Evolutionary conservation across 768 basidiomycete species (phyloP).

Genomic region (Hortiboletus campestris): DNA sequence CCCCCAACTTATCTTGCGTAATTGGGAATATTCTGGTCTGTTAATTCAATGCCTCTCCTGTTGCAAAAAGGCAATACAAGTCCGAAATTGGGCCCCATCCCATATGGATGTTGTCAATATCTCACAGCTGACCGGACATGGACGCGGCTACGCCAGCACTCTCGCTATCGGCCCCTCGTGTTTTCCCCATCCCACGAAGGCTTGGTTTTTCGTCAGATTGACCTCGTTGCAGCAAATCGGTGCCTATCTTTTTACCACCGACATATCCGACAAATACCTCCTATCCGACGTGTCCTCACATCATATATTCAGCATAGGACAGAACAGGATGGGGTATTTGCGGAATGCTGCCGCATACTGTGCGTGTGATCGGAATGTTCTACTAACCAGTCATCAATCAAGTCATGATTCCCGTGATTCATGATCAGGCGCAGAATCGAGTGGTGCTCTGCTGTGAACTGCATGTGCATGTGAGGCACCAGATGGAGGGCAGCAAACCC

Average conservation of each 20-base stretch:
- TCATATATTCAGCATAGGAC: background rate
- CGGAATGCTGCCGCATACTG: constrained; percentile 8
- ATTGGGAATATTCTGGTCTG: constrained; percentile 10
- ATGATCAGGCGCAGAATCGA: constrained; percentile 14
- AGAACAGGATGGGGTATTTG: constrained; percentile 4
- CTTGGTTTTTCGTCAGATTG: constrained; percentile 12
- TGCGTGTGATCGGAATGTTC: constrained; percentile 21
- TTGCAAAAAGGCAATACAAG: constrained; percentile 7
- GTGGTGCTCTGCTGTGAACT: constrained; percentile 22
- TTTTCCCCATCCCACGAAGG: constrained; percentile 17
- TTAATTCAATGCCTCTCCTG: constrained; percentile 12
- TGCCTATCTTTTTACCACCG: constrained; percentile 21
- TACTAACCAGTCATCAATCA: constrained; percentile 17
- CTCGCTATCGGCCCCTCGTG: constrained; percentile 14
- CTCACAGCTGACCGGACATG: constrained; percentile 12
- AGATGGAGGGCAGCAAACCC: constrained; percentile 8
- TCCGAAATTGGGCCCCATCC: constrained; percentile 1
- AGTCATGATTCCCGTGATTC: constrained; percentile 22
- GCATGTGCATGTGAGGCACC: constrained; percentile 20
- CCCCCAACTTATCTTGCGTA: constrained; percentile 19
- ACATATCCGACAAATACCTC: constrained; percentile 19
- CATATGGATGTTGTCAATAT: constrained; percentile 9
- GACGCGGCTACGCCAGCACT: background rate
- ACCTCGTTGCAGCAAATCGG: constrained; percentile 12
- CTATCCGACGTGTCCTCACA: constrained; percentile 15